Evolutionary conservation across 2,329 filamentous ascomycete species (phyloP), one percentile per base, ranked within the genome.

Genomic region (Fusarium udum): DNA sequence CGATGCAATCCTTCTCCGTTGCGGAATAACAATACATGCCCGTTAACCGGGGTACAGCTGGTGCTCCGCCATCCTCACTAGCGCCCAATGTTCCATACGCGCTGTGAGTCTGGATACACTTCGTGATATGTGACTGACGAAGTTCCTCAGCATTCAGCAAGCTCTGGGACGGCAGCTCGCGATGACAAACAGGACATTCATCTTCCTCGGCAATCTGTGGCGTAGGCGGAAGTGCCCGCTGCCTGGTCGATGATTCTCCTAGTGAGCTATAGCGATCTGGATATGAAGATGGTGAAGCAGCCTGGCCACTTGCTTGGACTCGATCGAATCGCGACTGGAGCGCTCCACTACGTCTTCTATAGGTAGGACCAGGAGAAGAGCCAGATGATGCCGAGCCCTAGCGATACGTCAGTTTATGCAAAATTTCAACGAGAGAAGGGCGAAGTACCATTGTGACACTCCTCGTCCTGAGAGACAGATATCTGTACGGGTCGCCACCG

Each of bases 151-250:
- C 89, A 69, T 90, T 85, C 4, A 85, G 80, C 5, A 91, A 83
- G 9, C 79, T 80, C 24, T 85, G 84, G 4, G 89, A 87, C 1
- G 93, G 92, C 7, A 95, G 85, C 81, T 94, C 92, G 42, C 85
- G 83, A 77, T 93, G 92, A 76, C 93, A 95, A 49, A 95, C 88
- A 1, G 93, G 93, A 70, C 93, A 95, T 76, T 94, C 92, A 78
- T 95, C 93, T 78, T 95, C 93, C 79, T 95, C 93, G 11, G 86
- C 85, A 76, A 88, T 86, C 63, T 87, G 88, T 3, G 84, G 86
- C 16, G 84, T 85, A 8, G 83, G 84, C 2, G 83, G 84, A 42
- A 82, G 77, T 34, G 81, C 83, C 31, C 82, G 84, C 43, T 80
- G 83, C 24, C 80, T 77, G 8, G 82, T 81, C 4, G 83, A 83